phyloP scores from a whole-genome alignment of 345 rosid species.

The Gossypium mustelinum region DNA sequence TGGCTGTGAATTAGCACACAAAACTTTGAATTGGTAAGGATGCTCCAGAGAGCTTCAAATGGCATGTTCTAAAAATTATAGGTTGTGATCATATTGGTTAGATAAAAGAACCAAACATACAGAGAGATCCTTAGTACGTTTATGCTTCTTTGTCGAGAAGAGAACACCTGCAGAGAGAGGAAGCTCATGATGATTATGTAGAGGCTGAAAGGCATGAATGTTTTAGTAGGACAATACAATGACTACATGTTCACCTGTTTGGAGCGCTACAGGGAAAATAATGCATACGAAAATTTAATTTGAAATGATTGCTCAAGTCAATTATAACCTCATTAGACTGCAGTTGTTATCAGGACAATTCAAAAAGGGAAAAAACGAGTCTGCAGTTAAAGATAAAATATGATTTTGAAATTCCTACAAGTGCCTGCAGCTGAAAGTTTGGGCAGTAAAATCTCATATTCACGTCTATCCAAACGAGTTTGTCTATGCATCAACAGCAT shows the following conservation, averaged over 20 bases:
- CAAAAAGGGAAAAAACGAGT: not conserved
- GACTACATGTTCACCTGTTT: not conserved
- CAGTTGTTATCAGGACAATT: not conserved
- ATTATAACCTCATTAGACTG: not conserved
- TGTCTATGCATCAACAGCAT: not conserved
- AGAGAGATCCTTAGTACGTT: conserved; percentile 61
- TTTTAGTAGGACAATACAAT: not conserved
- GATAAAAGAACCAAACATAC: conserved; percentile 20
- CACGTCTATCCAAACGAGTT: not conserved
- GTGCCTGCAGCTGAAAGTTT: not conserved
- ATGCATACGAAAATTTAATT: not conserved
- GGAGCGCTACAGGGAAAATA: not conserved
- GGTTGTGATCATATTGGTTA: not conserved
- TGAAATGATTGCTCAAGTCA: not conserved
- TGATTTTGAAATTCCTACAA: not conserved
- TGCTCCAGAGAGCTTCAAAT: conserved; percentile 3
- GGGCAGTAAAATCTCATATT: not conserved
- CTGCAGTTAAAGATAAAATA: not conserved
- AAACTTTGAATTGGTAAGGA: not conserved
- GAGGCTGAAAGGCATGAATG: not conserved
- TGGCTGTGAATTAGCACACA: conserved; percentile 36
- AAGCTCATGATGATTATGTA: not conserved
- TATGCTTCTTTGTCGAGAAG: conserved; percentile 75
- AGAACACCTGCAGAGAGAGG: conserved; percentile 48
- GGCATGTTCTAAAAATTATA: not conserved